Conservation (phyloP, 2,329 filamentous ascomycete species). For the Tricladium varicosporioides region DNA sequence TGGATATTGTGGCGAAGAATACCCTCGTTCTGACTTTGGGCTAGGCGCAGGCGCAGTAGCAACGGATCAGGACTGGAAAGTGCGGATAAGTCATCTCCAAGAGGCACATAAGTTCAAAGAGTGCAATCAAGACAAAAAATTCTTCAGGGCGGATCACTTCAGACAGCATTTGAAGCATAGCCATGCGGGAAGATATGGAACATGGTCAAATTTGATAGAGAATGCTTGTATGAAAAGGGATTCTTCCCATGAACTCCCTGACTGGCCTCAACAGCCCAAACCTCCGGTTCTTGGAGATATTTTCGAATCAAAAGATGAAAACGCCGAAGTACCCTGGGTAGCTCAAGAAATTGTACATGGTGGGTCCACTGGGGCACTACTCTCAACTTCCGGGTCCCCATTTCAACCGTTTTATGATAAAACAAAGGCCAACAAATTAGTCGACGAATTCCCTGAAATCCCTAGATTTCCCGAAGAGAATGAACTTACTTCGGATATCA, state of each 20-base stretch:
- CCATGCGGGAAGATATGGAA: slow-evolving; percentile 91
- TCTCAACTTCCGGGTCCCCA: too few species aligned
- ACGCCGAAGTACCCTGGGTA: too few species aligned
- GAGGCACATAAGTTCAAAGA: slow-evolving; percentile 94
- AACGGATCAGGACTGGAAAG: slow-evolving; percentile 85
- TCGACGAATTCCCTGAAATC: too few species aligned
- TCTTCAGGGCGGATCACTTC: slow-evolving; percentile 96
- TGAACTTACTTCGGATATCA: too few species aligned
- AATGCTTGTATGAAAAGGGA: slow-evolving; percentile 95
- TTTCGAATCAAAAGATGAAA: too few species aligned
- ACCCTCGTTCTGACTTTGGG: slow-evolving; percentile 42
- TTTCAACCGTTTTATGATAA: too few species aligned
- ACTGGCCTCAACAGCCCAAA: too few species aligned
- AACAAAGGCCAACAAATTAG: too few species aligned
- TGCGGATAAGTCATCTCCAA: slow-evolving; percentile 81
- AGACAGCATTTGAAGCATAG: slow-evolving; percentile 97
- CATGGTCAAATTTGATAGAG: slow-evolving; percentile 98
- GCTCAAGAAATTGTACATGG: too few species aligned
- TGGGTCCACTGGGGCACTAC: too few species aligned
- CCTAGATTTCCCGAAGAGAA: too few species aligned
- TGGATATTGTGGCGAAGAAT: slow-evolving; percentile 95
- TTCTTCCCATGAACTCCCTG: slow-evolving; percentile 44
- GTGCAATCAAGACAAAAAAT: slow-evolving; percentile 91
- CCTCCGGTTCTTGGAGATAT: too few species aligned
- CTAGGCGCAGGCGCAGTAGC: slow-evolving; percentile 45